Conservation (phyloP, 106 monocot species). For the Phalaenopsis equestris region DNA sequence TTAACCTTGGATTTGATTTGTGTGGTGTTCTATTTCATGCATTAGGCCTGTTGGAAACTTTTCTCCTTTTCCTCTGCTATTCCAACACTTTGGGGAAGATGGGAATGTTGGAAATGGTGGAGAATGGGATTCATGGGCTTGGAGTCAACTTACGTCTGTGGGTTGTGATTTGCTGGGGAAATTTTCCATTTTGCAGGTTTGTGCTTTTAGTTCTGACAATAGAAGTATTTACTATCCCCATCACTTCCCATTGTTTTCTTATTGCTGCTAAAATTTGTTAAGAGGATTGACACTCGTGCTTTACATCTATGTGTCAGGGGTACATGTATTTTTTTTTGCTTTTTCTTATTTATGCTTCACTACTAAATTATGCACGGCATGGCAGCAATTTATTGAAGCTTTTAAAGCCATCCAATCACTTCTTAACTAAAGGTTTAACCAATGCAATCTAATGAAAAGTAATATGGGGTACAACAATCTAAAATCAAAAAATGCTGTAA, state of each 20-base stretch:
- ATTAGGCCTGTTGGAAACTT: constrained; percentile 57
- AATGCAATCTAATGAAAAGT: neutral
- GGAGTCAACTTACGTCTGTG: constrained; percentile 40
- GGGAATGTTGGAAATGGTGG: constrained; percentile 18
- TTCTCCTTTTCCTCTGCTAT: constrained; percentile 51
- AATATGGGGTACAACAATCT: neutral
- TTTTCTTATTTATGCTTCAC: neutral
- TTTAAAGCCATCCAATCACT: neutral
- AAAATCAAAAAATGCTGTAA: neutral
- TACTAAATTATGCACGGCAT: neutral
- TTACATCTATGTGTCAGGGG: neutral
- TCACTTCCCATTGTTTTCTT: neutral
- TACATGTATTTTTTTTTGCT: neutral
- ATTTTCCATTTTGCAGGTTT: constrained; percentile 62
- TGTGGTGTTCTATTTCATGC: constrained; percentile 1
- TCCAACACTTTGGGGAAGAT: constrained; percentile 9
- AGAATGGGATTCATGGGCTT: constrained; percentile 85
- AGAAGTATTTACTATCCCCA: no score
- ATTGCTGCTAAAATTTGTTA: neutral
- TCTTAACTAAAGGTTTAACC: neutral
- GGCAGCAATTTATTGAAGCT: neutral
- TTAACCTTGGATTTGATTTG: neutral
- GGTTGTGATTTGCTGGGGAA: constrained; percentile 78
- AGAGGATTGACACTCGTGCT: neutral
- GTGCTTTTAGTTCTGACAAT: neutral